phyloP scores from a whole-genome alignment of 1,284 basidiomycete species.

The Cystobasidium pallidum region DNA sequence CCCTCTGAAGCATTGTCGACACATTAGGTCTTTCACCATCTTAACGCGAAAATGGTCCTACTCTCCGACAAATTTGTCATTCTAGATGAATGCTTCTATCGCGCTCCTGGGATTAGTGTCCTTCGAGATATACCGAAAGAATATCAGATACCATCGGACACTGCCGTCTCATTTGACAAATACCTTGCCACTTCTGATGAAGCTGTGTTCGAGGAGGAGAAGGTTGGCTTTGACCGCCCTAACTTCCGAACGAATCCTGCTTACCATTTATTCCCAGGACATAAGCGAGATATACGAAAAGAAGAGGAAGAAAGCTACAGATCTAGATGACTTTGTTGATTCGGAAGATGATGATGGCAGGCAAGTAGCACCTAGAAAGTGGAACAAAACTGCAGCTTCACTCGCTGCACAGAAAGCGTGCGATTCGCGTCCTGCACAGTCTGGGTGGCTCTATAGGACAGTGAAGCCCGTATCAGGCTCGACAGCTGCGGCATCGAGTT shows the following conservation, averaged over 20 bases:
- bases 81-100: constrained; percentile 40
- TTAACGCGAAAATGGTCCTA: constrained; percentile 36
- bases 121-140: constrained; percentile 26
- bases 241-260: background rate
- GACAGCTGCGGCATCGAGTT: background rate
- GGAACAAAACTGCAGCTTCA: background rate
- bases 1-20: too few relatives aligned
- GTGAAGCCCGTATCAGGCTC: background rate
- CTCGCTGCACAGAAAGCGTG: background rate
- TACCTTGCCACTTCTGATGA: constrained; percentile 29
- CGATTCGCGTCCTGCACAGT: background rate
- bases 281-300: constrained; percentile 38
- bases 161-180: constrained; percentile 14
- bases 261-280: constrained; percentile 18
- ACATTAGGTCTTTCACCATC: constrained; percentile 30
- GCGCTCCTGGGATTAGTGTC: constrained; percentile 9
- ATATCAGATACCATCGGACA: constrained; percentile 12
- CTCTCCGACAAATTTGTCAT: constrained; percentile 30
- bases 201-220: constrained; percentile 34
- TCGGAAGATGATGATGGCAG: constrained; percentile 20
- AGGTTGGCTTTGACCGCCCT: background rate
- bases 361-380: background rate
- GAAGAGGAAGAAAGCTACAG: constrained; percentile 18
- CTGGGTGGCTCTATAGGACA: constrained; percentile 13
- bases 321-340: constrained; percentile 24